Percentiles rank a stretch among this genome's conserved stretches.
Conservation (phyloP, 305 asterid species). For the Salvia sclarea region DNA sequence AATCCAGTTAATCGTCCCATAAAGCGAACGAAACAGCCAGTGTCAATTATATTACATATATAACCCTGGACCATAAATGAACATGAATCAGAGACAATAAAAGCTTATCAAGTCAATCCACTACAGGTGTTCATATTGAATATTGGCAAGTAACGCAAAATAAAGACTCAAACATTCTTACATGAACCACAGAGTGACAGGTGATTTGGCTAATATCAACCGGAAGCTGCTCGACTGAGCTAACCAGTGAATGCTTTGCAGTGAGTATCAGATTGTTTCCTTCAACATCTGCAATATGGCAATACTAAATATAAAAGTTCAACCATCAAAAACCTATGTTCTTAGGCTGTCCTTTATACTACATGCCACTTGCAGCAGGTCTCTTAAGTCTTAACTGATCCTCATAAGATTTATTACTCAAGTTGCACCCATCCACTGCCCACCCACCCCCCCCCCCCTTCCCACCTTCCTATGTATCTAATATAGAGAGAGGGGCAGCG, state of each 20-base stretch:
- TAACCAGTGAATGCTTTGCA: constrained; percentile 80
- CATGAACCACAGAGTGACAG: constrained; percentile 77
- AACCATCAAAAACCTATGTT: not conserved
- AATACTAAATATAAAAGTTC: not conserved
- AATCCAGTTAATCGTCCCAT: constrained; percentile 92
- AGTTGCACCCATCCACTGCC: constrained; percentile 11
- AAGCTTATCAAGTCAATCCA: not conserved
- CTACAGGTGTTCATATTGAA: not conserved
- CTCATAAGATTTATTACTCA: constrained; percentile 21
- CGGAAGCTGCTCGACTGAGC: constrained; percentile 70
- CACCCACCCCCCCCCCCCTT: constrained; percentile 17
- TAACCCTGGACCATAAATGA: constrained; percentile 72
- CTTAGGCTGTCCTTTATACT: constrained; percentile 5
- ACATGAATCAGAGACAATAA: constrained; percentile 8
- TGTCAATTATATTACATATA: constrained; percentile 81
- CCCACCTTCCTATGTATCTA: no score
- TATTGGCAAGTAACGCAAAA: not conserved
- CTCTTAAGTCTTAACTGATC: not conserved
- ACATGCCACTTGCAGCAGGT: not conserved
- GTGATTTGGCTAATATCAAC: constrained; percentile 64
- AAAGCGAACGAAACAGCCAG: constrained; percentile 94
- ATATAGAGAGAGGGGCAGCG: no score
- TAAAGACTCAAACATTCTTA: constrained; percentile 44
- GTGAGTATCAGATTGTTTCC: constrained; percentile 73
- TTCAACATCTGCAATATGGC: constrained; percentile 65